phyloP scores from a whole-genome alignment of 2,329 filamentous ascomycete species.

The Fusarium sp. region DNA sequence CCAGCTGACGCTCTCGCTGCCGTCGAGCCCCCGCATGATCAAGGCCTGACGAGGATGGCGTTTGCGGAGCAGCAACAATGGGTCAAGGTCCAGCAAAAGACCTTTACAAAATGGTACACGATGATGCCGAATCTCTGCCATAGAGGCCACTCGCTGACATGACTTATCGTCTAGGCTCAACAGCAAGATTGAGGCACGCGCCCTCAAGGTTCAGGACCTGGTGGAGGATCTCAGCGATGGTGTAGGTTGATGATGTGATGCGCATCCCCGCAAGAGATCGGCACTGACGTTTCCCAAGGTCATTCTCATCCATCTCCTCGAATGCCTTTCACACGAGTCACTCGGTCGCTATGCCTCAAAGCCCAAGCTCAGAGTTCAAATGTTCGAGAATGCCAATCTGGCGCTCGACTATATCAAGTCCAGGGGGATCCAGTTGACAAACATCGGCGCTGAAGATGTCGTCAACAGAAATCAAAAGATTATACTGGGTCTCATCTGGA shows the following conservation, averaged over 20 bases:
- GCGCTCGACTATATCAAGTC: slow-evolving; percentile 92
- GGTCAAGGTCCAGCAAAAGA: slow-evolving; percentile 93
- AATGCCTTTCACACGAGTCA: slow-evolving; percentile 93
- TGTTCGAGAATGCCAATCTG: slow-evolving; percentile 97
- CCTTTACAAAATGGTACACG: slow-evolving; percentile 90
- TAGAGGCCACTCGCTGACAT: slow-evolving; percentile 1
- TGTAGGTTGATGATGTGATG: slow-evolving; percentile 63
- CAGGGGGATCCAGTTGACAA: slow-evolving; percentile 94
- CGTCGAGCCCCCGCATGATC: slow-evolving; percentile 59
- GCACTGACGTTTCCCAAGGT: slow-evolving; percentile 63
- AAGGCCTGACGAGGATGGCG: slow-evolving; percentile 65
- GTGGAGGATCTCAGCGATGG: slow-evolving; percentile 92
- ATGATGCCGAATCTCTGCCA: neutral
- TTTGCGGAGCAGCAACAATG: slow-evolving; percentile 70
- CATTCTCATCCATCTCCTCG: slow-evolving; percentile 93
- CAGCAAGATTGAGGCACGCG: slow-evolving; percentile 83
- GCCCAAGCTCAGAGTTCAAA: slow-evolving; percentile 93
- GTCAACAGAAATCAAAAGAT: slow-evolving; percentile 98
- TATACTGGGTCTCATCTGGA: slow-evolving; percentile 97
- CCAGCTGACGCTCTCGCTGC: slow-evolving; percentile 55
- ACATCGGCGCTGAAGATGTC: slow-evolving; percentile 97
- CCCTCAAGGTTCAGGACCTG: slow-evolving; percentile 83
- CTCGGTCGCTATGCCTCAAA: slow-evolving; percentile 96
- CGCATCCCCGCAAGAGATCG: neutral
- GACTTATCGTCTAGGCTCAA: slow-evolving; percentile 73